A percentile compares a stretch with the other conserved stretches of the same genome.
phyloP scores from a whole-genome alignment of 805 yeast species.

The Kockiozyma suomiensis region DNA sequence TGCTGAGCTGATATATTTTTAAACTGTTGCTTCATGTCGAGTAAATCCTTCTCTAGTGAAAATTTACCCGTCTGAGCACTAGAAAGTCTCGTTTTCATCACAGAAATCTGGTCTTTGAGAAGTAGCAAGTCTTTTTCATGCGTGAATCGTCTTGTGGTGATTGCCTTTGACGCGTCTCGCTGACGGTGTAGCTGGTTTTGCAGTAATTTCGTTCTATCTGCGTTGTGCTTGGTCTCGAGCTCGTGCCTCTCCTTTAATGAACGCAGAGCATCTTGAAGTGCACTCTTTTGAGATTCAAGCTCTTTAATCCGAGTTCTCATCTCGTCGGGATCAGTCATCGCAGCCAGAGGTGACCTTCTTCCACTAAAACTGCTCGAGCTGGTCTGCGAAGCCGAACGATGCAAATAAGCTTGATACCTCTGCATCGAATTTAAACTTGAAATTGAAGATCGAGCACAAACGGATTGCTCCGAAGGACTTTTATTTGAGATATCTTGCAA shows the following conservation, averaged over 20 bases:
- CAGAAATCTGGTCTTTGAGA: conserved; percentile 33
- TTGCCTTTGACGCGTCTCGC: conserved; percentile 15
- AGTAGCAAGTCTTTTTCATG: conserved; percentile 11
- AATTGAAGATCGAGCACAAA: conserved; percentile 11
- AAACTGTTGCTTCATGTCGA: conserved; percentile 10
- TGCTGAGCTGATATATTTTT: not conserved
- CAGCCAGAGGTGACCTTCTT: not conserved
- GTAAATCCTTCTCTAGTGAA: conserved; percentile 15
- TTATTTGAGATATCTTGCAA: conserved; percentile 21
- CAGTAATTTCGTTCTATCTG: conserved; percentile 1
- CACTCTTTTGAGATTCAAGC: conserved; percentile 44
- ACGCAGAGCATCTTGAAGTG: conserved; percentile 46
- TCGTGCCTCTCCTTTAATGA: conserved; percentile 46
- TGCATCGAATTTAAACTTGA: conserved; percentile 12
- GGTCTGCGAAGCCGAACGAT: not conserved
- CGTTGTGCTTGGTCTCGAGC: conserved; percentile 41
- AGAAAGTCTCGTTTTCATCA: conserved; percentile 35
- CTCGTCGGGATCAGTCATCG: conserved; percentile 13
- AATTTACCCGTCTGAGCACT: conserved; percentile 41
- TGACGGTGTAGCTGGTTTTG: conserved; percentile 18
- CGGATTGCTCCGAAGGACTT: conserved; percentile 7
- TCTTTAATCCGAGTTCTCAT: conserved; percentile 12
- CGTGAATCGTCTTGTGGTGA: conserved; percentile 10
- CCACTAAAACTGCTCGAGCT: not conserved
- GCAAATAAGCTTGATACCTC: not conserved